Evolutionary conservation across 1,284 basidiomycete species (phyloP), one percentile per base, ranked within the genome.

Genomic region (Schizopora paradoxa): DNA sequence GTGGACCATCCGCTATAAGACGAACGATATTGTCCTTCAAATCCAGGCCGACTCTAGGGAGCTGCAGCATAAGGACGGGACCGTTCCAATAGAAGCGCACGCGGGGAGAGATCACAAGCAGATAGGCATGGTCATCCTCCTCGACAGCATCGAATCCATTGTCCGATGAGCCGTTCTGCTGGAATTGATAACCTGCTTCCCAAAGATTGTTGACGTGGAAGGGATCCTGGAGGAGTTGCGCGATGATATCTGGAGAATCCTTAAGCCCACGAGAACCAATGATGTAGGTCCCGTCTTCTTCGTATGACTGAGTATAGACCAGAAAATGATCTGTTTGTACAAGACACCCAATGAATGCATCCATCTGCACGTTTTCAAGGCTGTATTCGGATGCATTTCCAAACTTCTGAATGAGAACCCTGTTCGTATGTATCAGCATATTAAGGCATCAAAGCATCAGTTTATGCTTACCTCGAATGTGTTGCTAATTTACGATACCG

Each of bases 371-470:
- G 41, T 82, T 77, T 49, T 92, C 88, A 25, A 99, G 73, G 41
- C 76, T 77, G 61, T 97, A 99, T 65, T 99, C 96, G 1, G 94
- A 90, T 1, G 94, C 92, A 64, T 98, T 98, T 59, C 90, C 90
- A 66, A 97, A 95, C 32, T 91, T 79, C 57, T 90, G 85, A 0
- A 85, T 82, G 21, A 93, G 73, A 6, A 82, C 81, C 53, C 89
- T 90, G 41, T 36, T 19, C 46, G 37, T 14, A 45, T n/a, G 4
- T 41, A 26, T 8, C 31, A 23, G 10, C 21, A 8, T 8, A 16
- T 25, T n/a, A 29, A 10, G 14, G 11, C 11, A n/a, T 32, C 32
- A 25, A 39, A 27, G 5, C n/a, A n/a, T n/a, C n/a, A n/a, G n/a
- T n/a, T n/a, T 29, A 11, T 5, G 54, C 71, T 51, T 61, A 92